Base-by-base conservation (phyloP, 163 green algal genomes). In the Chlamydomonas reinhardtii region DNA sequence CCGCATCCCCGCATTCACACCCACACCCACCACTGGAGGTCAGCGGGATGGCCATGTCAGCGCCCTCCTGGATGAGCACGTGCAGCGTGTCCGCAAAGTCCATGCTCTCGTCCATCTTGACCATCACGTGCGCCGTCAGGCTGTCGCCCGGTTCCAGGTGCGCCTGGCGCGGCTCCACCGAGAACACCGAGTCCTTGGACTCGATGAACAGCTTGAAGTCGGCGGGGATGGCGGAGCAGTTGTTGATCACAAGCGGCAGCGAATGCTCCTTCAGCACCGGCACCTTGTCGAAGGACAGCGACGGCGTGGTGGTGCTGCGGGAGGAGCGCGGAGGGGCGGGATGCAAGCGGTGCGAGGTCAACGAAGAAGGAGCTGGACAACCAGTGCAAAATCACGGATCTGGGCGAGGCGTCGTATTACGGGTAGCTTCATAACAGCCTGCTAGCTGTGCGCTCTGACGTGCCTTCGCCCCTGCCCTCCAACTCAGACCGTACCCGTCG, bases 201-300 rank as follows among this genome's bases (percentile, higher is more conserved):
- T 94, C 92, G 17, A 97, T 92, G 84, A 97, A 96, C 3, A 94
- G 90, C 85, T 96, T 96, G 78, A 96, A 91, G 22, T 94, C 88
- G 20, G 95, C 94, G 12, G 94, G 85, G 25, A 98, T 96, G n/a
- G 92, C 83, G 24, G 84, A 93, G 17, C 90, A 78, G 90, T 98
- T 98, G 84, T 91, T 86, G 32, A 97, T 74, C 15, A 85, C 82
- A 39, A 97, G 76, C 81, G 85, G 35, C 74, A 79, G 64, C 39
- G 62, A 68, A 65, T 94, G 86, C 81, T 91, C 86, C 84, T 91
- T 88, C 69, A 97, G 91, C 56, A 97, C 95, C 29, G 88, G 65
- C 34, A 95, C 88, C 48, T 90, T 92, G 34, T 91, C 93, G 85
- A 95, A 97, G 48, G 89, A 74, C 34, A 97, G 89, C 12, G 71